A percentile compares a stretch with the other conserved stretches of the same genome.
These are phyloP conservation scores for Salmacisia buchloeana DNA, from an alignment of 1,284 basidiomycete genomes.

Conservation along the genomic window DNA sequence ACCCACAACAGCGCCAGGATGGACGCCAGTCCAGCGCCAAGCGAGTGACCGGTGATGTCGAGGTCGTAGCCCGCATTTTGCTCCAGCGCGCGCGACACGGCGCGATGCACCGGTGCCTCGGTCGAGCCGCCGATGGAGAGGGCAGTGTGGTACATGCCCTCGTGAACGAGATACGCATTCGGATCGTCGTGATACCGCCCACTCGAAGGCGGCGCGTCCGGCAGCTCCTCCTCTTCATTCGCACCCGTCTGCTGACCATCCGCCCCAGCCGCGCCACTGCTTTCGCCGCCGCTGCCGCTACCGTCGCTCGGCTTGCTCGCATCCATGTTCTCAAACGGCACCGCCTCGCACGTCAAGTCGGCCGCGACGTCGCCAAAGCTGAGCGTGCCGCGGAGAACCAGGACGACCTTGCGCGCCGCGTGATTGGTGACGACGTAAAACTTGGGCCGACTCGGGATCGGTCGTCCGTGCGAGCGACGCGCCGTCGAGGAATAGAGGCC, in stretches of 20 bases:
- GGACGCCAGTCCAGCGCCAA: slow-evolving; percentile 77
- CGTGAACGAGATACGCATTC: slow-evolving; percentile 35
- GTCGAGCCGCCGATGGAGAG: slow-evolving; percentile 67
- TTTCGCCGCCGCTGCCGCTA: neutral
- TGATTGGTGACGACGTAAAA: slow-evolving; percentile 46
- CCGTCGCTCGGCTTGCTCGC: neutral
- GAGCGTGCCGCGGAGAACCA: slow-evolving; percentile 44
- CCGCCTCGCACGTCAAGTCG: slow-evolving; percentile 46
- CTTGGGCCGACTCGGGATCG: slow-evolving; percentile 2
- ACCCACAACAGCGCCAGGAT: slow-evolving; percentile 73
- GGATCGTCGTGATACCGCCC: slow-evolving; percentile 2
- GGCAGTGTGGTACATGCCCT: slow-evolving; percentile 73
- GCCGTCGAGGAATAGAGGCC: slow-evolving; percentile 28
- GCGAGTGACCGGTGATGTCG: slow-evolving; percentile 65
- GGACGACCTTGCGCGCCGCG: slow-evolving; percentile 29
- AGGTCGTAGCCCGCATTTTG: slow-evolving; percentile 64
- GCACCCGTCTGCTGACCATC: neutral
- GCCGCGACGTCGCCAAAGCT: slow-evolving; percentile 44
- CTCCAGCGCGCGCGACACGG: slow-evolving; percentile 65
- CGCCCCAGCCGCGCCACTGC: neutral
- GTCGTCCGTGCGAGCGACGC: neutral
- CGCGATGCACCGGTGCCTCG: slow-evolving; percentile 67
- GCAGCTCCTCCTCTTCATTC: slow-evolving; percentile 13
- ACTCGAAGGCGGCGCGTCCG: neutral
- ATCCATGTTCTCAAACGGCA: slow-evolving; percentile 17